A percentile compares a stretch with the other conserved stretches of the same genome.
These are phyloP conservation scores for Neofusicoccum parvum DNA, from an alignment of 2,329 filamentous ascomycete genomes.

Conservation along the genomic window DNA sequence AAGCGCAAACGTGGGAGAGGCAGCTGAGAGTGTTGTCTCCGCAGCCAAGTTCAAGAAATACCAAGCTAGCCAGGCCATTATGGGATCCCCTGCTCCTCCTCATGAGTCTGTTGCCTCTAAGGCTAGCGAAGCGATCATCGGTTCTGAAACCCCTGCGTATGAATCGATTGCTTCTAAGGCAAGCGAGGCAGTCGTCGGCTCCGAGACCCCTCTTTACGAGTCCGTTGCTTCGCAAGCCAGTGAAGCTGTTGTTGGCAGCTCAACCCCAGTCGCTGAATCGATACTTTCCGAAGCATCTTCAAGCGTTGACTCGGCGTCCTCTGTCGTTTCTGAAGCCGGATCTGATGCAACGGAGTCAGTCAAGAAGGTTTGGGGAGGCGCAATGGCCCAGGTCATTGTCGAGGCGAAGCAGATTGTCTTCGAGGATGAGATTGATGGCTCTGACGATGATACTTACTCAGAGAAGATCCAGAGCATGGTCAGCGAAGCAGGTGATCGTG, in stretches of 20 bases:
- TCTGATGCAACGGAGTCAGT: slow-evolving; percentile 36
- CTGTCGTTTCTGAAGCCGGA: slow-evolving; percentile 27
- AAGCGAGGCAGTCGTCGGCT: slow-evolving; percentile 49
- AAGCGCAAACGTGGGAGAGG: slow-evolving; percentile 21
- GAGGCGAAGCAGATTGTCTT: slow-evolving; percentile 50
- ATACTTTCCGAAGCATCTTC: slow-evolving; percentile 22
- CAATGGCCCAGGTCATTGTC: slow-evolving; percentile 54
- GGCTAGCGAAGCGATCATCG: slow-evolving; percentile 49
- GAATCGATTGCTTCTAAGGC: slow-evolving; percentile 50
- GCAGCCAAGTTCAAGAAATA: slow-evolving; percentile 27
- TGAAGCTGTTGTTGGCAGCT: slow-evolving; percentile 49
- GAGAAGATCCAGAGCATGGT: slow-evolving; percentile 55
- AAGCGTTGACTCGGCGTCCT: slow-evolving; percentile 22
- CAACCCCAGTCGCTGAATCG: slow-evolving; percentile 53
- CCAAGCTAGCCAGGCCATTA: slow-evolving; percentile 28
- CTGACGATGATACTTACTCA: slow-evolving; percentile 50
- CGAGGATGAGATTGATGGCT: slow-evolving; percentile 53
- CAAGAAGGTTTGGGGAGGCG: slow-evolving; percentile 58
- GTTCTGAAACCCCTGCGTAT: slow-evolving; percentile 47
- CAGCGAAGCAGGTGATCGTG: slow-evolving; percentile 55
- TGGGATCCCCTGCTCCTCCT: slow-evolving; percentile 24
- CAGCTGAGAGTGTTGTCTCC: slow-evolving; percentile 28
- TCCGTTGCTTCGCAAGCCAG: slow-evolving; percentile 37
- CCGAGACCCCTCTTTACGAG: slow-evolving; percentile 55
- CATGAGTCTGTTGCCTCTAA: slow-evolving; percentile 35